phyloP scores from a whole-genome alignment of 805 yeast species.

The Zygotorulaspora danielsina region DNA sequence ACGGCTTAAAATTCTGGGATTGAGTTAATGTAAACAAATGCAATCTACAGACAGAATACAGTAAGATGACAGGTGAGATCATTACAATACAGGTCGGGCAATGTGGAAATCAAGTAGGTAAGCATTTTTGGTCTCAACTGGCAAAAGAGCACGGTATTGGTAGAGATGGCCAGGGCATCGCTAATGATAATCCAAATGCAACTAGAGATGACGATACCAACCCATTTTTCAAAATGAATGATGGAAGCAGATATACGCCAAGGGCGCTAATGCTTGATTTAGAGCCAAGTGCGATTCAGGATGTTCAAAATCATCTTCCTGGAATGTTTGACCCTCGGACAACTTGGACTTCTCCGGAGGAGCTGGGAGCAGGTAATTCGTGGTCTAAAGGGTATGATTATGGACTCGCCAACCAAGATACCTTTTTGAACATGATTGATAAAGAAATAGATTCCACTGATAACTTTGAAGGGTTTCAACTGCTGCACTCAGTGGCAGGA shows the following conservation, averaged over 20 bases:
- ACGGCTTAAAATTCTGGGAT: no score
- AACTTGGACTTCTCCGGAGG: constrained; percentile 70
- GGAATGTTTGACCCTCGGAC: constrained; percentile 81
- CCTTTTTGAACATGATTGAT: constrained; percentile 77
- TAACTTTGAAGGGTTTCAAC: constrained; percentile 81
- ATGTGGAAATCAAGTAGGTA: constrained; percentile 95
- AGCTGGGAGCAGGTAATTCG: constrained; percentile 92
- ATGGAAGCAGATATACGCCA: constrained; percentile 77
- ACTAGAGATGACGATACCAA: constrained; percentile 69
- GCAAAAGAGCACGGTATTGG: constrained; percentile 81
- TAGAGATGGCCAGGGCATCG: constrained; percentile 33
- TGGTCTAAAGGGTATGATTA: constrained; percentile 89
- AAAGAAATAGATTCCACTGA: constrained; percentile 89
- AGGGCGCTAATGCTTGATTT: constrained; percentile 80
- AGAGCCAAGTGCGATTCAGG: constrained; percentile 83
- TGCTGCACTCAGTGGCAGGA: constrained; percentile 93
- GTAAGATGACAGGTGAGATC: constrained; percentile 55
- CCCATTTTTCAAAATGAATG: constrained; percentile 75
- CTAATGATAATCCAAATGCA: constrained; percentile 8
- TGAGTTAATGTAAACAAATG: no score
- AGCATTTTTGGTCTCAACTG: constrained; percentile 86
- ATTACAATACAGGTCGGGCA: constrained; percentile 72
- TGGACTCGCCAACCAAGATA: constrained; percentile 65
- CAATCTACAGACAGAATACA: no score
- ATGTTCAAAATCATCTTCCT: constrained; percentile 48